Conservation (phyloP, 257 asterid species). For the Apocynum venetum region DNA sequence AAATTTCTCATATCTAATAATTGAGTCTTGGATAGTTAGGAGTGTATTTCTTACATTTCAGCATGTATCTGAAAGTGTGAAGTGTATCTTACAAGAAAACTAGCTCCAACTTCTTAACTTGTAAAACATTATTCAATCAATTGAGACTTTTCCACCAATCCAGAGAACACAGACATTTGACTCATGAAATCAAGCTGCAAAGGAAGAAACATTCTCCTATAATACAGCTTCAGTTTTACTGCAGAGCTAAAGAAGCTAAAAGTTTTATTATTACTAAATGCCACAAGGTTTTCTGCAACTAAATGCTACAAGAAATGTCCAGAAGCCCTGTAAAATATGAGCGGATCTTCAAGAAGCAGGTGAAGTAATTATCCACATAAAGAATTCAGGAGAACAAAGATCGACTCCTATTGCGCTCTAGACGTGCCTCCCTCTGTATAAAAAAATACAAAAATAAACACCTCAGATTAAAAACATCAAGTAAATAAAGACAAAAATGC, state of each 20-base stretch:
- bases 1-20: neutral
- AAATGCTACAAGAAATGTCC: neutral
- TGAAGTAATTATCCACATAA: neutral
- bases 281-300: neutral
- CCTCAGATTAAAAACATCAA: neutral
- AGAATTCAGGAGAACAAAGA: conserved; percentile 66
- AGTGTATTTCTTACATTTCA: neutral
- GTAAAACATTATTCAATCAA: neutral
- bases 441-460: conserved; percentile 19
- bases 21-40: neutral
- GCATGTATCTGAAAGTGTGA: too few species aligned
- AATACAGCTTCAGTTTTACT: neutral
- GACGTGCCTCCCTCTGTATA: conserved; percentile 89
- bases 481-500: neutral
- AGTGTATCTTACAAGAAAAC: neutral
- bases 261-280: neutral
- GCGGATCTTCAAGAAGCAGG: conserved; percentile 9
- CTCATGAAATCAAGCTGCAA: neutral
- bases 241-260: neutral
- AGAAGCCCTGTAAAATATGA: neutral
- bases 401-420: conserved; percentile 79
- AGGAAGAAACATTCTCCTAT: neutral
- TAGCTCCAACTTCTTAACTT: neutral
- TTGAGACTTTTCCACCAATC: neutral
- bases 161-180: neutral